Base-by-base conservation (phyloP, 176 grass and related monocot species). In the Eragrostis curvula region DNA sequence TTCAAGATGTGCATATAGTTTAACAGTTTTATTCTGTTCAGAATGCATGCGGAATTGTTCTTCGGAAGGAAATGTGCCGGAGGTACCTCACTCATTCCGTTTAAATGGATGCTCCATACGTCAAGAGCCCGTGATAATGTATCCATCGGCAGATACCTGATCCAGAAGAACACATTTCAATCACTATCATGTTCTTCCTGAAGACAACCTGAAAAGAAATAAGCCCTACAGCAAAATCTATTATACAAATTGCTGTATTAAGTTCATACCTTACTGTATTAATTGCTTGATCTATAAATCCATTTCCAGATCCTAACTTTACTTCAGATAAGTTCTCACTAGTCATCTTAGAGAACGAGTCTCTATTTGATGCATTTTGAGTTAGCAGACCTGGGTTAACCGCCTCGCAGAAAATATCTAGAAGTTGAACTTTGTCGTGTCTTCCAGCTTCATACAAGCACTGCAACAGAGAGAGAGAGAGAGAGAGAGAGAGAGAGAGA, bases 391-490 rank as follows among this genome's bases (percentile, higher is more conserved):
- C 18, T 66, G 88, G 88, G 74, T 92, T 78, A 58, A 81, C 79
- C 24, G 90, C 95, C 67, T 98, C 92, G 6, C 92, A 95, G 73
- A 94, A 92, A 71, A 98, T 92, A 85, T 98, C 92, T 55, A 98
- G 75, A 71, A 94, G 82, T 75, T 89, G 92, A 64, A 97, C 74
- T 85, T 90, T 90, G 58, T 79, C 89, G 64, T 83, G 70, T 71
- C 78, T 94, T 87, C 90, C 92, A 79, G 85, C 85, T 91, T 97
- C 95, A 86, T 83, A 97, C 74, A 97, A 89, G 74, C 95, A 97
- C 92, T 94, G 79, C 36, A 78, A n/a, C n/a, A n/a, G n/a, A n/a
- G n/a, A n/a, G n/a, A n/a, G n/a, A n/a, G n/a, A n/a, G n/a, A n/a
- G n/a, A n/a, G n/a, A n/a, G n/a, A n/a, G n/a, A n/a, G n/a, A n/a